Percentiles rank a stretch among this genome's conserved stretches.
These are phyloP conservation scores for Boletus eberwhitei DNA, from an alignment of 768 basidiomycete genomes.

Conservation along the genomic window DNA sequence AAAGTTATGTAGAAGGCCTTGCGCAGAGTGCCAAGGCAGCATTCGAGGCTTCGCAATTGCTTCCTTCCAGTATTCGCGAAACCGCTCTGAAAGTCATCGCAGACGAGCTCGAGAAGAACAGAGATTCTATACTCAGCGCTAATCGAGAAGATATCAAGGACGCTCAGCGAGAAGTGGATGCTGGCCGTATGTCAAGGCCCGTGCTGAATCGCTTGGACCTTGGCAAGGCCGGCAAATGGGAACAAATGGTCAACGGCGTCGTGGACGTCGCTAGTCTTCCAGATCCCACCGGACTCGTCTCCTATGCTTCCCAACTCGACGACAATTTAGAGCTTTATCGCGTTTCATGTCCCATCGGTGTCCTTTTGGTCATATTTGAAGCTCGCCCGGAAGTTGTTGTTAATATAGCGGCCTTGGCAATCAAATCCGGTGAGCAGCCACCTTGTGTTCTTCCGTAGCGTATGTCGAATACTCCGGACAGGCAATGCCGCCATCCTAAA, in stretches of 20 bases:
- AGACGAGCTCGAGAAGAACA: constrained; percentile 59
- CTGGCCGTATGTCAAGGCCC: constrained; percentile 80
- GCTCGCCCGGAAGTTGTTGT: constrained; percentile 97
- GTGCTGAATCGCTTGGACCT: constrained; percentile 86
- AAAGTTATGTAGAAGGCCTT: constrained; percentile 47
- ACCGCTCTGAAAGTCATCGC: constrained; percentile 70
- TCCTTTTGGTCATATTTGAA: constrained; percentile 95
- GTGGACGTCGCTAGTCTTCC: constrained; percentile 80
- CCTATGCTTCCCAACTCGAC: constrained; percentile 89
- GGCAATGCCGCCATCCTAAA: constrained; percentile 97
- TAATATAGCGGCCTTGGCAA: constrained; percentile 92
- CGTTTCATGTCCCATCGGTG: constrained; percentile 95
- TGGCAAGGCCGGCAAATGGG: constrained; percentile 81
- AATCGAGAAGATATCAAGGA: constrained; percentile 83
- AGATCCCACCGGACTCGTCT: constrained; percentile 82
- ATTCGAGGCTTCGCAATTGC: constrained; percentile 84
- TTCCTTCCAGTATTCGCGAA: constrained; percentile 64
- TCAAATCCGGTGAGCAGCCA: constrained; percentile 79
- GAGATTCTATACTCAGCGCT: constrained; percentile 69
- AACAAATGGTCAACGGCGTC: constrained; percentile 89
- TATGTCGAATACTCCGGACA: constrained; percentile 28
- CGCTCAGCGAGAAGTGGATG: constrained; percentile 72
- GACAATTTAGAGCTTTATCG: constrained; percentile 86
- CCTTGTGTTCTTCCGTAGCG: background rate
- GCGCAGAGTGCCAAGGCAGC: constrained; percentile 79